Evolutionary conservation across 2,329 filamentous ascomycete genomes (phyloP), one percentile per base, ranked within the genome.

Genomic region (Fusarium domesticum): DNA sequence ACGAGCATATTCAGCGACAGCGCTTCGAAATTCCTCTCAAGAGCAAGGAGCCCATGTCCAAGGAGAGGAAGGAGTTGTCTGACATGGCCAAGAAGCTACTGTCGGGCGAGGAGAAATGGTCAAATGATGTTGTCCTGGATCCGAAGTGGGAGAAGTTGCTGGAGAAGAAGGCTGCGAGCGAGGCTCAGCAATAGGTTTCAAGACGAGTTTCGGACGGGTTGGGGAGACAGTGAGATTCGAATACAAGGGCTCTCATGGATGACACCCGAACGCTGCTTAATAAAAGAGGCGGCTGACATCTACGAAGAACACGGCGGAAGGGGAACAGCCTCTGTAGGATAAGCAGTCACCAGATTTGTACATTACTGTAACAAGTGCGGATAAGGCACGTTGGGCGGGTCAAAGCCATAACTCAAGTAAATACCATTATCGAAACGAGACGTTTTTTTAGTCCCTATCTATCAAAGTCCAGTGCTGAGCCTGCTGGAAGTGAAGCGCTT

Each of bases 401-500:
- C 41, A 46, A 44, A 48, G 55, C 53, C 57, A 54, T 43, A 47
- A n/a, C n/a, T n/a, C 52, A 47, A 43, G 48, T 37, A 40, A 51
- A 51, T 50, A 51, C 49, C 56, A 47, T 56, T 59, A 50, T 59
- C 53, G 47, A 51, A 54, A 44, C 43, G 30, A 35, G 46, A 36
- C 19, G 20, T 12, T 5, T 39, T 35, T 15, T 19, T 47, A 37
- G 19, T 45, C 35, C 41, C 48, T 40, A 37, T 51, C 45, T 47
- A 49, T 49, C 39, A 37, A 42, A 11, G 20, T 42, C 80, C 80
- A 84, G 56, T 75, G 66, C 30, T 74, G 68, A 6, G 73, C 64
- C 47, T 75, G 73, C 59, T 91, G 88, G 56, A 86, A 90, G 48
- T 78, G 79, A 45, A 89, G 64, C 7, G 80, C 83, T 57, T 92